Conservation (phyloP, 2,329 filamentous ascomycete genomes). For the Cladosporium phlei region DNA sequence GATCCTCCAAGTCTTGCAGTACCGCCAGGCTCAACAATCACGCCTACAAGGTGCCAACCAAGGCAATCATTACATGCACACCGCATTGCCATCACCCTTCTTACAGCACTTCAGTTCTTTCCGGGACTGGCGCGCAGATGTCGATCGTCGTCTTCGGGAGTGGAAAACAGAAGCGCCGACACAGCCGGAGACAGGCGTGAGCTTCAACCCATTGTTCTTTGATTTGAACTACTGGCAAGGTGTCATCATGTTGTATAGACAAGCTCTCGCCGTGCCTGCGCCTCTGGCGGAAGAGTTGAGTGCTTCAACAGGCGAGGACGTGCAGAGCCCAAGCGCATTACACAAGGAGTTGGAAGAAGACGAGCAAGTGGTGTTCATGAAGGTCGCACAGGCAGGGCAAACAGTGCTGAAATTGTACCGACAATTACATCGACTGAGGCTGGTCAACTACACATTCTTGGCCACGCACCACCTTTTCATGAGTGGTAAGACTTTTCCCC, state of each 20-base stretch:
- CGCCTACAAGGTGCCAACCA: slow-evolving; percentile 61
- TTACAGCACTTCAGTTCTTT: slow-evolving; percentile 79
- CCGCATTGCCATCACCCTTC: slow-evolving; percentile 76
- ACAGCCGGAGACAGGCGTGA: slow-evolving; percentile 74
- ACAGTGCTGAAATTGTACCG: slow-evolving; percentile 87
- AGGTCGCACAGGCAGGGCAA: slow-evolving; percentile 91
- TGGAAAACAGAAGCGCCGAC: slow-evolving; percentile 83
- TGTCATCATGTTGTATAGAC: slow-evolving; percentile 90
- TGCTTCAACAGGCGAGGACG: slow-evolving; percentile 50
- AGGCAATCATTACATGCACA: slow-evolving; percentile 69
- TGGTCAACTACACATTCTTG: slow-evolving; percentile 94
- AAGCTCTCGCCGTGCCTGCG: slow-evolving; percentile 72
- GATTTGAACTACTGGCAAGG: slow-evolving; percentile 98
- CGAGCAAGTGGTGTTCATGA: slow-evolving; percentile 86
- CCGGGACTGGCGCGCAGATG: slow-evolving; percentile 79
- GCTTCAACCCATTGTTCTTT: slow-evolving; percentile 82
- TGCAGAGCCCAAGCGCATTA: slow-evolving; percentile 49
- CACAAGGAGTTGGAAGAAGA: slow-evolving; percentile 68
- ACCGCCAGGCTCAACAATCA: slow-evolving; percentile 80
- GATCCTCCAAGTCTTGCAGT: slow-evolving; percentile 87
- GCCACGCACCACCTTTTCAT: slow-evolving; percentile 96
- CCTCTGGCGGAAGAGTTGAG: slow-evolving; percentile 75
- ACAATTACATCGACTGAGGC: slow-evolving; percentile 76
- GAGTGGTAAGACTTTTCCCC: slow-evolving; percentile 61
- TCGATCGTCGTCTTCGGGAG: slow-evolving; percentile 74